Conservation (phyloP, 2,329 filamentous ascomycete genomes). For the Penicillium fuscoglaucum region DNA sequence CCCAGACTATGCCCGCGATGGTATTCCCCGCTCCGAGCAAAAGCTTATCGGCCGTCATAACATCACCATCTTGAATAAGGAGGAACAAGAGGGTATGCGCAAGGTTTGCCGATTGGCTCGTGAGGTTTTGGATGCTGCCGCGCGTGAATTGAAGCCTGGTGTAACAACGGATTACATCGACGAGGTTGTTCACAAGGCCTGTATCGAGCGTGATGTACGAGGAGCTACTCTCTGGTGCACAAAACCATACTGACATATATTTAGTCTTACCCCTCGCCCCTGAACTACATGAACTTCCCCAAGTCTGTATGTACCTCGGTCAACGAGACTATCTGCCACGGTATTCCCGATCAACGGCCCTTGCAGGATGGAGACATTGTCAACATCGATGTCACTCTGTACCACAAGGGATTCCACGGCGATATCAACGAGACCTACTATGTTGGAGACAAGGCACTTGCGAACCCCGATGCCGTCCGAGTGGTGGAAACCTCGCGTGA, state of each 20-base stretch:
- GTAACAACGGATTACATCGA: conserved; percentile 96
- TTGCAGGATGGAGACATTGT: conserved; percentile 92
- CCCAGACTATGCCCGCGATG: conserved; percentile 86
- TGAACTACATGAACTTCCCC: conserved; percentile 95
- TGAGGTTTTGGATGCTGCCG: conserved; percentile 91
- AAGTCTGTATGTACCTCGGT: conserved; percentile 96
- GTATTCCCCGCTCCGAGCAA: conserved; percentile 68
- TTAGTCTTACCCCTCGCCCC: conserved; percentile 87
- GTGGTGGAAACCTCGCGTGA: conserved; percentile 89
- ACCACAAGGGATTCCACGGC: conserved; percentile 91
- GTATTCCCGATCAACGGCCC: conserved; percentile 87
- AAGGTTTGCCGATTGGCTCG: conserved; percentile 84
- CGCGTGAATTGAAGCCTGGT: conserved; percentile 78
- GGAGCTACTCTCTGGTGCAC: neutral
- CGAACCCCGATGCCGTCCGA: conserved; percentile 81
- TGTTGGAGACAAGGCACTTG: conserved; percentile 81
- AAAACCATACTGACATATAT: conserved; percentile 15
- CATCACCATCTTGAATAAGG: conserved; percentile 76
- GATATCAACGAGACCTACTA: conserved; percentile 99
- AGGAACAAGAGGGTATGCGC: conserved; percentile 84
- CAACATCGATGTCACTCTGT: conserved; percentile 94
- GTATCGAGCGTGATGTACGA: conserved; percentile 84
- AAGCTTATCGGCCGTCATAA: conserved; percentile 71
- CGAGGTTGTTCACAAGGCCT: conserved; percentile 91
- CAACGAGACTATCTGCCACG: conserved; percentile 98